These are phyloP conservation scores for Paramecium sonneborni DNA, from an alignment of 73 alveolate species.

Conservation along the genomic window DNA sequence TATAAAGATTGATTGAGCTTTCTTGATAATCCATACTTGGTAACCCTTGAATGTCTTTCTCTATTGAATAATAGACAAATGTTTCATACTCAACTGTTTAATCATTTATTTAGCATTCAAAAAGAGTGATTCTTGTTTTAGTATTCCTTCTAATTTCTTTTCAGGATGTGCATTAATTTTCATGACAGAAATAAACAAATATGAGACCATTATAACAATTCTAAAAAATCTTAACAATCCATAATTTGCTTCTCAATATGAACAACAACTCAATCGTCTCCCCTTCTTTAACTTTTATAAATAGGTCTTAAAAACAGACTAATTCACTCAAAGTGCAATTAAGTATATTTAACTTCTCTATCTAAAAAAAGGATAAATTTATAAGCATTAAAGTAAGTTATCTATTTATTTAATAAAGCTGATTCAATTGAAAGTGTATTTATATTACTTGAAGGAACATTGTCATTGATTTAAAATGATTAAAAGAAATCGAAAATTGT, in stretches of 20 bases:
- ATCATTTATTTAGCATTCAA: neutral
- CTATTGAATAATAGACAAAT: neutral
- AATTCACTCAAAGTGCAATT: neutral
- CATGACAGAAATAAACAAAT: neutral
- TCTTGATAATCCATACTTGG: neutral
- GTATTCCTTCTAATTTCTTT: neutral
- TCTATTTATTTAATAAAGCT: neutral
- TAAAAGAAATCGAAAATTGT: neutral
- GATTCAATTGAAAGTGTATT: neutral
- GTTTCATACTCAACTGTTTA: neutral
- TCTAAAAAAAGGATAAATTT: conserved; percentile 13
- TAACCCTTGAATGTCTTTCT: neutral
- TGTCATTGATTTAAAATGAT: neutral
- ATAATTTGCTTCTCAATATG: neutral
- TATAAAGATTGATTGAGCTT: neutral
- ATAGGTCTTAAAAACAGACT: neutral
- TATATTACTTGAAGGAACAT: neutral
- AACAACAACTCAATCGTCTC: neutral
- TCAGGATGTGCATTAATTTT: conserved; percentile 2
- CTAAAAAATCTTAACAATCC: neutral
- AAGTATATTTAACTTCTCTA: neutral
- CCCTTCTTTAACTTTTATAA: neutral
- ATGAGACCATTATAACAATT: too few species aligned
- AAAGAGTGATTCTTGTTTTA: neutral
- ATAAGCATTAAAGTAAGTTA: conserved; percentile 2